These are phyloP conservation scores for Penicillium chermesinum DNA, from an alignment of 495 filamentous ascomycete species.

Conservation along the genomic window DNA sequence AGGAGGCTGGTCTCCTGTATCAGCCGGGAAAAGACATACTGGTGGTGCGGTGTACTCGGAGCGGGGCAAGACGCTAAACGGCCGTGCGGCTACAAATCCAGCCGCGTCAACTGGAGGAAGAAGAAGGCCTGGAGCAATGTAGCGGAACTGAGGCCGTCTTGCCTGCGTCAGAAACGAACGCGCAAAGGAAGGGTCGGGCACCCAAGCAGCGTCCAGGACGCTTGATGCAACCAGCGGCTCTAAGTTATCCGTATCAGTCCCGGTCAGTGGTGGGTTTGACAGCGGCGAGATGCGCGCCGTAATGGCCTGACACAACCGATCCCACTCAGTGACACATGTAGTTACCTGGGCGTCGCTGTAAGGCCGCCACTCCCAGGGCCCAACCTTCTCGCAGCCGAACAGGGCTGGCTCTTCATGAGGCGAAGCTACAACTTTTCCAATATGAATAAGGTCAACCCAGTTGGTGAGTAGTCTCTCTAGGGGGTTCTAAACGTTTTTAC, in stretches of 20 bases:
- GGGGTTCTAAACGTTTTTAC: constrained; percentile 26
- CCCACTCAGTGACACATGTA: constrained; percentile 12
- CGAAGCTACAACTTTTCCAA: constrained; percentile 25
- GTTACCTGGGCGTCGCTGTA: constrained; percentile 14
- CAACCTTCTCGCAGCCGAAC: constrained; percentile 11
- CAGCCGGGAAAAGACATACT: constrained; percentile 14
- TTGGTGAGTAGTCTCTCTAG: constrained; percentile 34
- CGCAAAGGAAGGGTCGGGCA: constrained; percentile 11
- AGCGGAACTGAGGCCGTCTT: constrained; percentile 10
- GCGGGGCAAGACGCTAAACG: constrained; percentile 8
- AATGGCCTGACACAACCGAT: constrained; percentile 11
- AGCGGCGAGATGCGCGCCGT: constrained; percentile 9
- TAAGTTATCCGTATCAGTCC: constrained; percentile 4
- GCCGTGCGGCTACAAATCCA: constrained; percentile 8
- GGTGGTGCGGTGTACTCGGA: constrained; percentile 10
- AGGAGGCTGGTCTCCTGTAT: constrained; percentile 12
- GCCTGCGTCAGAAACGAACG: constrained; percentile 8
- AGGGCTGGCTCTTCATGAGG: constrained; percentile 13
- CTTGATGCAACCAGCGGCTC: constrained; percentile 8
- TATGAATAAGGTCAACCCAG: constrained; percentile 27
- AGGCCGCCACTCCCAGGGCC: constrained; percentile 17
- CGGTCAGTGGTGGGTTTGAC: constrained; percentile 5
- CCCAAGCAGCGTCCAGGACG: constrained; percentile 10
- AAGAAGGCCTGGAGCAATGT: constrained; percentile 15
- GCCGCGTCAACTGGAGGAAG: constrained; percentile 8